Percentiles rank a stretch among this genome's conserved stretches.
Conservation (phyloP, 2,329 filamentous ascomycete species). For the Calcarisporium arbuscula region DNA sequence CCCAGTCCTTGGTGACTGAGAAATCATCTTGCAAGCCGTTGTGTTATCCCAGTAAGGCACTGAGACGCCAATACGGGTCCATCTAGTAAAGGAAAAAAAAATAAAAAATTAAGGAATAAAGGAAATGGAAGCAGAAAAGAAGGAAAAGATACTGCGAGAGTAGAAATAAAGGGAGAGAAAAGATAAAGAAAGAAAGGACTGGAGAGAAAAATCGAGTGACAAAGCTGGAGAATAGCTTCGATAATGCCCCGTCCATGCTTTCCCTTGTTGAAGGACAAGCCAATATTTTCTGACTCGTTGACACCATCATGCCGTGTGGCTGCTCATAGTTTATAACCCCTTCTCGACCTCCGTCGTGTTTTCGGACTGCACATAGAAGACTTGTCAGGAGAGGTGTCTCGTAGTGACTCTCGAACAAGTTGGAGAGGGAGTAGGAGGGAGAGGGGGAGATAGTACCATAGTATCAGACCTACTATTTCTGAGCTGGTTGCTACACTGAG, state of each 20-base stretch:
- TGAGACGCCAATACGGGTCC: no score
- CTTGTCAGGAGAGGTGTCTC: neutral
- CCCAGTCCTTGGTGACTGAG: no score
- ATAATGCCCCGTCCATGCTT: no score
- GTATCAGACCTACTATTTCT: constrained; percentile 5
- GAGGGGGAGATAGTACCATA: neutral
- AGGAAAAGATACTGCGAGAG: constrained; percentile 3
- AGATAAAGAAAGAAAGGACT: neutral
- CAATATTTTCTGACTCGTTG: no score
- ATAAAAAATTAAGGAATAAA: constrained; percentile 5
- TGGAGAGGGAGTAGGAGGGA: neutral
- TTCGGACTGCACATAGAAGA: neutral
- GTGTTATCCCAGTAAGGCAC: no score
- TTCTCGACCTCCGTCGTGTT: constrained; percentile 8
- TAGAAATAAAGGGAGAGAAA: constrained; percentile 6
- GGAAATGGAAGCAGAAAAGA: constrained; percentile 3
- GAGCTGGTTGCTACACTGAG: neutral
- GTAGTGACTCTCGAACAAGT: neutral
- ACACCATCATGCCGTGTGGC: constrained; percentile 10
- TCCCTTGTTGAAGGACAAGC: no score
- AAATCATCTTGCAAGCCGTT: no score
- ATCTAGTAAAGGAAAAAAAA: neutral
- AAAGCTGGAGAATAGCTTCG: no score
- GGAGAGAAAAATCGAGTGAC: no score
- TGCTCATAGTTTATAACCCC: constrained; percentile 17